phyloP scores from a whole-genome alignment of 257 asterid species.

The Mentha longifolia region DNA sequence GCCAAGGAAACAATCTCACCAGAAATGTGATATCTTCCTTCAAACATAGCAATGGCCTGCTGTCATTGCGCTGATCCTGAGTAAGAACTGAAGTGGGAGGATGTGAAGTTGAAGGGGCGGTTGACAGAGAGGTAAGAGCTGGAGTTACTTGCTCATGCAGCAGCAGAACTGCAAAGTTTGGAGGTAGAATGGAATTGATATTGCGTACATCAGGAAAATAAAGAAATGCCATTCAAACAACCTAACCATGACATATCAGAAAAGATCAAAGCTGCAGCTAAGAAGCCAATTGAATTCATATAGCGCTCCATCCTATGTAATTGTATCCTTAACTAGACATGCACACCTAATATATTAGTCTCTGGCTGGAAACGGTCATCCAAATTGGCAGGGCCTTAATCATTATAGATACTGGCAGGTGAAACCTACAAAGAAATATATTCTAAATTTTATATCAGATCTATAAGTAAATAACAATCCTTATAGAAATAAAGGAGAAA shows the following conservation, averaged over 20 bases:
- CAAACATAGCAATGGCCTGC: conserved; percentile 39
- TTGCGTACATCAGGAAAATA: conserved; percentile 5
- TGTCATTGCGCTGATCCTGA: conserved; percentile 60
- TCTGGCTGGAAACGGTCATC: conserved; percentile 4
- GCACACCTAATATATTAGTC: conserved; percentile 3
- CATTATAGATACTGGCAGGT: conserved; percentile 3
- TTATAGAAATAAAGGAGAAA: background rate
- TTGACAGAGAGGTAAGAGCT: conserved; percentile 44
- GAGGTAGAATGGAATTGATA: conserved; percentile 27
- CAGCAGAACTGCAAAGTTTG: conserved; percentile 59
- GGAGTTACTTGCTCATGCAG: conserved; percentile 68
- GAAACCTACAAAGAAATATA: background rate
- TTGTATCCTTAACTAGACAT: background rate
- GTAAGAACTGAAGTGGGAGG: conserved; percentile 53
- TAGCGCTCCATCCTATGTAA: background rate
- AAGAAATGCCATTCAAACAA: background rate
- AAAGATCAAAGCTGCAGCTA: background rate
- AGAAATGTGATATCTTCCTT: conserved; percentile 54
- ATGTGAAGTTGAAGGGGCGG: conserved; percentile 56
- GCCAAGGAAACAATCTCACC: conserved; percentile 39
- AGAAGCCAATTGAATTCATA: conserved; percentile 8
- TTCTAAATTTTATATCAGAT: background rate
- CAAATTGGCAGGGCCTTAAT: background rate
- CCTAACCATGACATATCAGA: background rate
- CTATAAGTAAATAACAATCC: background rate